Conservation (phyloP, 805 yeast species). For the Blastobotrys chiropterorum region DNA sequence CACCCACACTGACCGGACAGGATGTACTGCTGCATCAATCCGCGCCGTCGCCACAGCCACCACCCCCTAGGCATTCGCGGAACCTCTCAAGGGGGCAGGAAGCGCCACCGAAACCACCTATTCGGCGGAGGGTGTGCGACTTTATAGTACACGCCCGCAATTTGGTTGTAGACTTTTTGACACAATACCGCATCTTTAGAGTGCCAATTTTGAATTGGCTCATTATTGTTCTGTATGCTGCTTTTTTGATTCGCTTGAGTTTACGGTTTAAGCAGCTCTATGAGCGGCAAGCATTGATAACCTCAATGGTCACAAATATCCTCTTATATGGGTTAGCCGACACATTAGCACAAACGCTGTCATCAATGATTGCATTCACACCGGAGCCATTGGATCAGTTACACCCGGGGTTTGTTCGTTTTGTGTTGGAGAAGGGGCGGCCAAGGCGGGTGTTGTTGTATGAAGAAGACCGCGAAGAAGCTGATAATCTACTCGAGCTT, state of each 20-base stretch:
- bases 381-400: slow-evolving; percentile 15
- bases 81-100: slow-evolving; percentile 1
- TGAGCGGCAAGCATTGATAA: slow-evolving; percentile 57
- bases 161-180: slow-evolving; percentile 20
- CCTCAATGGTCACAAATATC: slow-evolving; percentile 74
- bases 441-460: slow-evolving; percentile 28
- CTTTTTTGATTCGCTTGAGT: slow-evolving; percentile 29
- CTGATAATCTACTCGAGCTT: slow-evolving; percentile 13
- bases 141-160: not conserved
- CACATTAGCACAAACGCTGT: slow-evolving; percentile 73
- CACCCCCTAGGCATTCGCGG: slow-evolving; percentile 1
- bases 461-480: slow-evolving; percentile 30
- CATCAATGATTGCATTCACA: slow-evolving; percentile 31
- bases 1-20: slow-evolving; percentile 1
- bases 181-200: slow-evolving; percentile 23
- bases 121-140: not conserved
- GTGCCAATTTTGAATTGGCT: slow-evolving; percentile 33
- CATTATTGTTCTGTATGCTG: slow-evolving; percentile 27
- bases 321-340: slow-evolving; percentile 88
- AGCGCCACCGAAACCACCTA: not conserved
- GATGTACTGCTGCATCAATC: not conserved
- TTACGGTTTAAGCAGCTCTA: slow-evolving; percentile 37
- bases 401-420: slow-evolving; percentile 17
- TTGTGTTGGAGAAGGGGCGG: slow-evolving; percentile 30
- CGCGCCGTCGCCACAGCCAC: not conserved